These are phyloP conservation scores for Tolypocladium guangdongense DNA, from an alignment of 2,329 filamentous ascomycete species.

Conservation along the genomic window DNA sequence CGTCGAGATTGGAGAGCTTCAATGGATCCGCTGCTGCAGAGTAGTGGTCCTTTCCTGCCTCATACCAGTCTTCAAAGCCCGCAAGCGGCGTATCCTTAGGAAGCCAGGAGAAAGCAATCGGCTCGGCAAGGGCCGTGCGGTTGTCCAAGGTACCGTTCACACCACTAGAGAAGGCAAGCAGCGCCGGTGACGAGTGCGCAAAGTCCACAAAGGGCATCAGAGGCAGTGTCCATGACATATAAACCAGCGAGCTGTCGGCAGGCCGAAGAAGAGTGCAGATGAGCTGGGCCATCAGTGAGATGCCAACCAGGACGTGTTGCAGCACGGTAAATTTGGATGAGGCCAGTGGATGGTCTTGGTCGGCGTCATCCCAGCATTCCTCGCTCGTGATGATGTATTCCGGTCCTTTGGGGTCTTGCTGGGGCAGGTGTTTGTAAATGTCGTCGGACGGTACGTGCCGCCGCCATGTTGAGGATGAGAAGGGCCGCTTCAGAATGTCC, in stretches of 20 bases:
- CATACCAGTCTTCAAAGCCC: constrained; percentile 17
- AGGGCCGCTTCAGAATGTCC: background rate
- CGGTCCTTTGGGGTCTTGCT: background rate
- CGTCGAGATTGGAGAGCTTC: constrained; percentile 26
- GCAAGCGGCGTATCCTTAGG: constrained; percentile 7
- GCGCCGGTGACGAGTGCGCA: constrained; percentile 17
- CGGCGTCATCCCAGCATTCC: background rate
- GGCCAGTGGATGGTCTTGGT: background rate
- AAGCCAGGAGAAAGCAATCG: constrained; percentile 13
- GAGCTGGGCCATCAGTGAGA: too few relatives aligned
- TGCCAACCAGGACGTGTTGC: too few relatives aligned
- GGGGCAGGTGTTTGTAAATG: background rate
- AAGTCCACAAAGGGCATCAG: constrained; percentile 24
- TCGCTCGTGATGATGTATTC: background rate
- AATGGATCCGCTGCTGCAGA: constrained; percentile 24
- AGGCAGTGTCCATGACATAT: constrained; percentile 23
- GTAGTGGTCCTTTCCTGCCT: constrained; percentile 17
- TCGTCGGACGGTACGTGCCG: background rate
- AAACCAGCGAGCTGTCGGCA: constrained; percentile 19
- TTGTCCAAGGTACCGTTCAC: too few relatives aligned
- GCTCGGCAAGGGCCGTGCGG: constrained; percentile 12
- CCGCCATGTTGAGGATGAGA: background rate
- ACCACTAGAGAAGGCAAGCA: constrained; percentile 13
- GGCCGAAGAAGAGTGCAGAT: constrained; percentile 20
- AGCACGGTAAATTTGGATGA: constrained; percentile 5